phyloP scores from a whole-genome alignment of 2,329 filamentous ascomycete species.

The Sclerotinia glacialis region DNA sequence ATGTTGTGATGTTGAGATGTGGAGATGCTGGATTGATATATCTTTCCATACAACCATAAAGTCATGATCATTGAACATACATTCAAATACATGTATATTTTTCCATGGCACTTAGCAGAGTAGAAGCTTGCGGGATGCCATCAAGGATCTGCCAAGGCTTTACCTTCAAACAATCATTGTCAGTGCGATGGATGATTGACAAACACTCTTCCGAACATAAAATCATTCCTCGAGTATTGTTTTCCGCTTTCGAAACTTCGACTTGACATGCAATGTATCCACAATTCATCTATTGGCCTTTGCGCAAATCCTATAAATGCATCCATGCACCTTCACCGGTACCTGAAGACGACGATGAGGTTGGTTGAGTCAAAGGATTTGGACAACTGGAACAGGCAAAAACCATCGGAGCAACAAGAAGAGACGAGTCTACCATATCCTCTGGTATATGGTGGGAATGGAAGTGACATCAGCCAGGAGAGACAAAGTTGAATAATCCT shows the following conservation, averaged over 20 bases:
- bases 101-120: background rate
- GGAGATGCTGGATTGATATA: background rate
- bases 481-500: background rate
- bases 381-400: background rate
- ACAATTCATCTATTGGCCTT: no score
- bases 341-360: background rate
- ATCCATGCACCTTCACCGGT: background rate
- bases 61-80: background rate
- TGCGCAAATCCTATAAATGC: background rate
- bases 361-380: background rate
- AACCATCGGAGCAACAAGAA: background rate
- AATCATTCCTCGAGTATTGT: no score
- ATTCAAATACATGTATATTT: background rate
- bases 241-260: background rate
- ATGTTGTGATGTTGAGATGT: background rate
- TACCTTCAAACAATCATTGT: constrained; percentile 8
- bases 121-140: background rate
- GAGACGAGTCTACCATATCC: background rate
- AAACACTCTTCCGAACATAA: background rate
- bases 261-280: no score
- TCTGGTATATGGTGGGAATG: background rate
- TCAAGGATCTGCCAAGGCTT: background rate
- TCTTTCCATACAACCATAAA: background rate
- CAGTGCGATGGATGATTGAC: background rate
- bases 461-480: background rate